These are phyloP conservation scores for Fusarium siculi DNA, from an alignment of 2,329 filamentous ascomycete species.

Conservation along the genomic window DNA sequence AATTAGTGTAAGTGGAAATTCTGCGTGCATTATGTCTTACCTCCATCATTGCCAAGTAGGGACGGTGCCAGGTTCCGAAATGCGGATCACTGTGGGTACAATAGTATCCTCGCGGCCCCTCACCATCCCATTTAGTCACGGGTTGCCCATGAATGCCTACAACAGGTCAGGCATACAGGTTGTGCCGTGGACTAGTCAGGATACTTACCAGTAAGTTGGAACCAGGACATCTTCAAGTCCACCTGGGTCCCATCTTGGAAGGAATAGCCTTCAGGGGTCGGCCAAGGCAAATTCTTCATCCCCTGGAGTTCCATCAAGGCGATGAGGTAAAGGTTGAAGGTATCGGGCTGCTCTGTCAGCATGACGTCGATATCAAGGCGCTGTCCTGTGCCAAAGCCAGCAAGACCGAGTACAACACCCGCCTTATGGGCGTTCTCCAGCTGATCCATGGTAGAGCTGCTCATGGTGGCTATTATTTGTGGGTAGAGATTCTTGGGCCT, in stretches of 20 bases:
- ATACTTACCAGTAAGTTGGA: neutral
- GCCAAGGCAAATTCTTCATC: fast-evolving
- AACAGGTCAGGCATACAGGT: fast-evolving
- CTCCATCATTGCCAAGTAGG: neutral
- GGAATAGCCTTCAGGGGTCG: fast-evolving
- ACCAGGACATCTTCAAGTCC: neutral
- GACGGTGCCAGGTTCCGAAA: neutral
- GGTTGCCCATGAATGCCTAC: neutral
- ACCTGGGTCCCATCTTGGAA: neutral
- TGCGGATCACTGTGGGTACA: fast-evolving
- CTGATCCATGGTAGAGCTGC: fast-evolving
- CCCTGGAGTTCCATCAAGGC: neutral
- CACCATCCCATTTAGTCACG: neutral
- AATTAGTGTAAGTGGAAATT: too few species aligned
- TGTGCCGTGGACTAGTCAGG: fast-evolving
- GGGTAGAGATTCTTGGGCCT: neutral
- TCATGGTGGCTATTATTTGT: neutral
- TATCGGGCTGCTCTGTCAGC: neutral
- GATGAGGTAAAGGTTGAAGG: neutral
- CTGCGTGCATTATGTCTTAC: too few species aligned
- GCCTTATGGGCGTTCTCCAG: fast-evolving
- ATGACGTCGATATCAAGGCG: neutral
- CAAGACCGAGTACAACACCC: neutral
- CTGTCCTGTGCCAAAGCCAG: fast-evolving
- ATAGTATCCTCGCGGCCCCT: fast-evolving